Evolutionary conservation across 192 early-diverging fungal genomes (phyloP).

Genomic region (Coemansia sp.): DNA sequence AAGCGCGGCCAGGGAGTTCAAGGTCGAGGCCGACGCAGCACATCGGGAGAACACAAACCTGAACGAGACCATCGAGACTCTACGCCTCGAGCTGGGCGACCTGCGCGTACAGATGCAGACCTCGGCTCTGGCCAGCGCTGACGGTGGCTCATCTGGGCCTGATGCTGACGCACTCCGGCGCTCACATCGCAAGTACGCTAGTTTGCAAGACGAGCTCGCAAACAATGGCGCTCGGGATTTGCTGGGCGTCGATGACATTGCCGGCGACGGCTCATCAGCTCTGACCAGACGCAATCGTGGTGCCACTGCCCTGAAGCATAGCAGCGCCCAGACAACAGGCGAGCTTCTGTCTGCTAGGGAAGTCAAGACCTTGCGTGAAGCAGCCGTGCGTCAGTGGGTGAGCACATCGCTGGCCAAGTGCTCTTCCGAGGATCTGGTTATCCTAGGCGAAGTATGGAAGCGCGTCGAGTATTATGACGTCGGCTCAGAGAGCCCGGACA

Average conservation of each 20-base stretch:
- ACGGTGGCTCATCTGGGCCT: neutral
- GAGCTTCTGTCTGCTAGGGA: constrained; percentile 12
- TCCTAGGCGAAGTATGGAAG: constrained; percentile 54
- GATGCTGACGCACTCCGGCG: constrained; percentile 8
- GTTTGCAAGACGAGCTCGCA: constrained; percentile 47
- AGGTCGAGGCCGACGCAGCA: constrained; percentile 19
- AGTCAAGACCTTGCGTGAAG: constrained; percentile 18
- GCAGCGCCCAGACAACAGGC: constrained; percentile 9
- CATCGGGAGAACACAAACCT: constrained; percentile 35
- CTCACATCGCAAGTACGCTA: constrained; percentile 24
- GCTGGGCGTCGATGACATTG: constrained; percentile 35
- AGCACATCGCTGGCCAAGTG: constrained; percentile 25
- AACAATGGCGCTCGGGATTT: constrained; percentile 23
- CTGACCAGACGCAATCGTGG: neutral
- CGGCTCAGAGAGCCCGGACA: constrained; percentile 23
- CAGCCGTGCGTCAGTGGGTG: constrained; percentile 39
- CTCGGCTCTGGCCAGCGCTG: neutral
- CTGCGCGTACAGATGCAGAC: constrained; percentile 28
- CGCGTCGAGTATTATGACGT: constrained; percentile 49
- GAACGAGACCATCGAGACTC: constrained; percentile 24
- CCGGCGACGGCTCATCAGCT: neutral
- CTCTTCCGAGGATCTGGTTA: constrained; percentile 51
- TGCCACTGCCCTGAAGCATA: neutral
- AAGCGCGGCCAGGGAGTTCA: constrained; percentile 23
- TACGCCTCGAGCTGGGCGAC: constrained; percentile 40